Base-by-base conservation (phyloP, 441 rosid genomes). In the Bocquillonia castaneifolia region DNA sequence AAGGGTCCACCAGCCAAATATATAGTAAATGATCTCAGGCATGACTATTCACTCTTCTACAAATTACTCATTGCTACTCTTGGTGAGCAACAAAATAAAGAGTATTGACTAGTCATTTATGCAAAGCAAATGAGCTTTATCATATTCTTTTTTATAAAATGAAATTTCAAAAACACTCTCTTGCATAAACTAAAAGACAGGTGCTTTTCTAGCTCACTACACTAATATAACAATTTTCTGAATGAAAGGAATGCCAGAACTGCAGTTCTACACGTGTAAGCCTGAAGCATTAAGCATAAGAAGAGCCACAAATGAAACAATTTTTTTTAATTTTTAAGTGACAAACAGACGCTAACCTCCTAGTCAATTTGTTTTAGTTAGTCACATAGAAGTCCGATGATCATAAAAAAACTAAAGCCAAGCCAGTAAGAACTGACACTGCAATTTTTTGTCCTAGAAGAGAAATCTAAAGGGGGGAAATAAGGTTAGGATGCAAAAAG, bases 401-500 rank as follows among this genome's bases (percentile, higher is more conserved):
- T 54, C 50, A 45, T 15, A 29, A 20, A 42, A 12, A 52, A 42
- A 25, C 5, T 9, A n/a, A 67, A 32, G 28, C 31, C 45, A 52
- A 37, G 72, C 12, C 44, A 62, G 31, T 7, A 23, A 32, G 26
- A 8, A 20, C 52, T 66, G 66, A 70, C 36, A 28, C 12, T 56
- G 13, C 6, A 47, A 53, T 31, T 23, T 48, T 48, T 60, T 40
- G 64, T 17, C 22, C 40, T 62, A 39, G 23, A 45, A 3, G 63
- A 15, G 34, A 53, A 61, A 69, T 18, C 32, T 39, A 54, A 58
- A 39, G 50, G 64, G 44, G 28, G 61, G 62, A 73, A 48, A 66
- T 2, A 13, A 63, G 53, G 63, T 70, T 34, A 47, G 58, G 5
- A 62, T 45, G 64, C 58, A 59, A 72, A 63, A 70, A 67, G 64